Conservation (phyloP, 202 grass and related monocot genomes). For the Setaria viridis region DNA sequence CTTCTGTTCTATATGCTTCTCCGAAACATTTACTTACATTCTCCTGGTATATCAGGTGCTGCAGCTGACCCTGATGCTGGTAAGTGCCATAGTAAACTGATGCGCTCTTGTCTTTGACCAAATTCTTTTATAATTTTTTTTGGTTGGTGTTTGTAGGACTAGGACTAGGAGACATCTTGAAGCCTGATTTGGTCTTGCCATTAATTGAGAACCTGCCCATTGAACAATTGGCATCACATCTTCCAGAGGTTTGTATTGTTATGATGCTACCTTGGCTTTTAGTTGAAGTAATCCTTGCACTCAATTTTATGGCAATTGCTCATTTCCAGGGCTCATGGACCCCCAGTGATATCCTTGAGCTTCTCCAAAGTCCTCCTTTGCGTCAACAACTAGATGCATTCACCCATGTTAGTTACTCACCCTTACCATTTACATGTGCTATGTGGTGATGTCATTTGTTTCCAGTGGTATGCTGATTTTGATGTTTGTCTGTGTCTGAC, state of each 20-base stretch:
- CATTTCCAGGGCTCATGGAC: constrained; percentile 80
- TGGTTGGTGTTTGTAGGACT: constrained; percentile 67
- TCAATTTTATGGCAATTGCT: constrained; percentile 44
- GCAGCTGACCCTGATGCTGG: constrained; percentile 89
- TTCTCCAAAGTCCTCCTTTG: constrained; percentile 92
- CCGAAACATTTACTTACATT: constrained; percentile 39
- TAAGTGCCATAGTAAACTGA: constrained; percentile 53
- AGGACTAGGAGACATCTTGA: constrained; percentile 92
- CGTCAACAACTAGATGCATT: constrained; percentile 95
- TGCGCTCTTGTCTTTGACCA: constrained; percentile 19
- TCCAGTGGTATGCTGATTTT: constrained; percentile 36
- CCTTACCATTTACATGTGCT: constrained; percentile 35
- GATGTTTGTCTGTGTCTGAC: constrained; percentile 38
- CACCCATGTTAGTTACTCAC: constrained; percentile 69
- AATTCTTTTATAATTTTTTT: constrained; percentile 44
- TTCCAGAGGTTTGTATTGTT: constrained; percentile 75
- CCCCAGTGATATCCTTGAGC: constrained; percentile 78
- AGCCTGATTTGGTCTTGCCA: constrained; percentile 84
- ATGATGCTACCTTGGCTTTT: constrained; percentile 28
- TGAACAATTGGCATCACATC: constrained; percentile 79
- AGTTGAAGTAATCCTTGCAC: constrained; percentile 16
- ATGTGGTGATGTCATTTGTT: neutral
- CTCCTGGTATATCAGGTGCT: constrained; percentile 55
- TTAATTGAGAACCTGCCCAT: constrained; percentile 77
- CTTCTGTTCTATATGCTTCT: constrained; percentile 17